These are phyloP conservation scores for Akebia trifoliata DNA, from an alignment of 164 flowering plant genomes.

Conservation along the genomic window DNA sequence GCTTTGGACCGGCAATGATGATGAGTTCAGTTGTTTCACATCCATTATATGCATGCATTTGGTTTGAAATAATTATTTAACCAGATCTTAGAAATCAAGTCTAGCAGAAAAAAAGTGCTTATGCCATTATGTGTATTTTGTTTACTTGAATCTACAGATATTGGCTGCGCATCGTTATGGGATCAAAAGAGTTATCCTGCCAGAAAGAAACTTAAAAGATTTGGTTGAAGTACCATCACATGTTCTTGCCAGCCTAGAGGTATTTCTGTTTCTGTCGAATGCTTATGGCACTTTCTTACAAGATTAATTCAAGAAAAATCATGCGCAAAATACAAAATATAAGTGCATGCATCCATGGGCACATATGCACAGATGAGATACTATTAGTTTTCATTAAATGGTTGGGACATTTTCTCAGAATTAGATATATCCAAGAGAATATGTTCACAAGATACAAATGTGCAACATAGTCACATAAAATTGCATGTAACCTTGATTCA, in stretches of 20 bases:
- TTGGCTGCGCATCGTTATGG: constrained; percentile 97
- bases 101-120: too few species aligned
- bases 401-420: not conserved
- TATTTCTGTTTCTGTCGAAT: constrained; percentile 22
- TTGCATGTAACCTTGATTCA: too few species aligned
- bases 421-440: not conserved
- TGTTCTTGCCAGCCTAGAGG: constrained; percentile 79
- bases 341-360: not conserved
- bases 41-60: too few species aligned
- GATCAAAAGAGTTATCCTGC: constrained; percentile 89
- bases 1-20: too few species aligned
- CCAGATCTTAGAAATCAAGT: too few species aligned
- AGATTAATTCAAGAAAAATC: not conserved
- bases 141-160: constrained; percentile 42
- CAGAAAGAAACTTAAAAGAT: constrained; percentile 93
- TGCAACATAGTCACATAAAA: too few species aligned
- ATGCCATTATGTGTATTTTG: too few species aligned
- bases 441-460: not conserved
- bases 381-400: not conserved
- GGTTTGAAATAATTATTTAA: too few species aligned
- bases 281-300: not conserved
- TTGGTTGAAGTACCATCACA: constrained; percentile 88
- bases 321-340: not conserved
- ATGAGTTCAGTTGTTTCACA: too few species aligned
- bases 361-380: not conserved